A percentile compares a stretch with the other conserved stretches of the same genome.
These are phyloP conservation scores for Termitomyces sp. DNA, from an alignment of 768 basidiomycete species.

Conservation along the genomic window DNA sequence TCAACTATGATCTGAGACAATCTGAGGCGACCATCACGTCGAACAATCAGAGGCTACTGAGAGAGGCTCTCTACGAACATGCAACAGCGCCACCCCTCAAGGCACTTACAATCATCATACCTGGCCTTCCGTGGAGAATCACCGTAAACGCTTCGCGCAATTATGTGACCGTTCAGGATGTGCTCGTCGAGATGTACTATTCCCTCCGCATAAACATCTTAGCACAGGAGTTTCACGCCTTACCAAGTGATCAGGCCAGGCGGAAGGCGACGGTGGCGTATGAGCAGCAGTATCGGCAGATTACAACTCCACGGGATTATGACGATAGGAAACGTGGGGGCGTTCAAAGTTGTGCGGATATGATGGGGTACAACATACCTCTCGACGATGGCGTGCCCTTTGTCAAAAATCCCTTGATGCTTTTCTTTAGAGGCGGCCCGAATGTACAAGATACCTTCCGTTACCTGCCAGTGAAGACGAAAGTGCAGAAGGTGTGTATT, in stretches of 20 bases:
- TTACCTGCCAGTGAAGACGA: too few species aligned
- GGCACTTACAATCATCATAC: conserved; percentile 21
- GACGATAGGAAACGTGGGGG: conserved; percentile 45
- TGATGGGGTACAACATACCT: conserved; percentile 32
- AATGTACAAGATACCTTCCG: too few species aligned
- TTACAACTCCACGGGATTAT: conserved; percentile 25
- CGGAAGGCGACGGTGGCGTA: conserved; percentile 41
- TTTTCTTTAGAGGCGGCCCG: too few species aligned
- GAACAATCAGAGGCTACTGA: conserved; percentile 19
- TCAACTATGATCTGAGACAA: conserved; percentile 25
- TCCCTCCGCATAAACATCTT: conserved; percentile 37
- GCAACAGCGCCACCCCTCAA: conserved; percentile 28
- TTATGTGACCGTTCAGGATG: conserved; percentile 33
- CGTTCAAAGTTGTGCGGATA: conserved; percentile 49
- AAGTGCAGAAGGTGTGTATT: too few species aligned
- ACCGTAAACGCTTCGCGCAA: conserved; percentile 22
- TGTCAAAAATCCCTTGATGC: too few species aligned
- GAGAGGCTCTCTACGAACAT: conserved; percentile 20
- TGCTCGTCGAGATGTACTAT: conserved; percentile 25
- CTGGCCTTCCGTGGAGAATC: conserved; percentile 30
- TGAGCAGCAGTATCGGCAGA: conserved; percentile 36
- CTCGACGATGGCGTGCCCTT: too few species aligned
- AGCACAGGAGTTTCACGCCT: conserved; percentile 33
- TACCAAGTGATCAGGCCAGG: conserved; percentile 28
- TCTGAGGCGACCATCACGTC: conserved; percentile 21